Percentiles rank a stretch among this genome's conserved stretches.
Conservation (phyloP, 2,329 filamentous ascomycete genomes). For the Venturia aucupariae region DNA sequence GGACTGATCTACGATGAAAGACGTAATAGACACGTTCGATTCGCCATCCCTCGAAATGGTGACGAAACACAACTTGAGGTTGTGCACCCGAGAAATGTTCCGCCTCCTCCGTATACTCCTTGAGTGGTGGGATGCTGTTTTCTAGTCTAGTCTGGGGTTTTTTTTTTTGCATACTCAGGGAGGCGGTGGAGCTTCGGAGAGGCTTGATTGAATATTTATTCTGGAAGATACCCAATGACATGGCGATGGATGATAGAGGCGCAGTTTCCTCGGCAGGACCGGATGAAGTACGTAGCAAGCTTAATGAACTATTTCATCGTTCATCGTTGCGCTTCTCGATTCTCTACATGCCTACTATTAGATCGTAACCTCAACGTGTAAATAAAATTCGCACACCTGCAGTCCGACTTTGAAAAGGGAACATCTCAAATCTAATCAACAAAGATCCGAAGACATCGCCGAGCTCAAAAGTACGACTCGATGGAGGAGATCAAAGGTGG, state of each 20-base stretch:
- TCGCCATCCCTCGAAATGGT: neutral
- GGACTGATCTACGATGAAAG: slow-evolving; percentile 3
- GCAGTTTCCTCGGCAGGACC: neutral
- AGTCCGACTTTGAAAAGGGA: too few species aligned
- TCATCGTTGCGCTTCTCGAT: too few species aligned
- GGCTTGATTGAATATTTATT: neutral
- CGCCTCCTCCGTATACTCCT: neutral
- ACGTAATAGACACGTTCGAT: neutral
- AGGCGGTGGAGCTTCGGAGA: neutral
- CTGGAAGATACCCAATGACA: neutral
- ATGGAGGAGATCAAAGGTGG: too few species aligned
- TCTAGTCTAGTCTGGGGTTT: neutral
- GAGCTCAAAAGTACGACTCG: too few species aligned
- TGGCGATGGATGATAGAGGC: neutral
- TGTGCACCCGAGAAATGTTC: slow-evolving; percentile 4
- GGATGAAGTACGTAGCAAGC: neutral
- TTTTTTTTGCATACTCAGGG: neutral
- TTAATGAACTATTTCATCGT: neutral
- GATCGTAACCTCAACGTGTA: too few species aligned
- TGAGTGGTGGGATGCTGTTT: neutral
- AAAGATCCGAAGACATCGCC: too few species aligned
- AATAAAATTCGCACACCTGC: too few species aligned
- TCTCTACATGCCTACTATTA: too few species aligned
- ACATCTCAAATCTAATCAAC: too few species aligned
- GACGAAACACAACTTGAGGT: neutral